Evolutionary conservation across 169 alveolate genomes (phyloP), one percentile per base, ranked within the genome.

Genomic region (Eimeria tenella): DNA sequence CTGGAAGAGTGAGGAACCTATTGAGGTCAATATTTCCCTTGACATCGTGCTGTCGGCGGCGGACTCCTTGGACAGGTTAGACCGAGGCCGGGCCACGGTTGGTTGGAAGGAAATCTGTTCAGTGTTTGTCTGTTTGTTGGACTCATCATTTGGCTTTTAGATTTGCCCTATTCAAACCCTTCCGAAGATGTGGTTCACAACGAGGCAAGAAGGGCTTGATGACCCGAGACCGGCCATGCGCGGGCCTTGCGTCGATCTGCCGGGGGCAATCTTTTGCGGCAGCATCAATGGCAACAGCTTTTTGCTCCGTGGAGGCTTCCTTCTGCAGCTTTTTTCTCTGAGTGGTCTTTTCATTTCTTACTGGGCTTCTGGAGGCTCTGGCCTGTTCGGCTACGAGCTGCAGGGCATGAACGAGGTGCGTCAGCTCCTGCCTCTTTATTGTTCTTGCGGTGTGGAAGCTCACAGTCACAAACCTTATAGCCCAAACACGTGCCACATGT

Each of bases 141-240:
- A 49, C 56, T 10, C 23, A 68, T 68, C 9, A 31, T 77, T 77
- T 53, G 6, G 65, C 65, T 52, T 19, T 50, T 77, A 77, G 77
- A 68, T 7, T 23, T 13, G 60, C 9, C 52, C 1, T 25, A 9
- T 31, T 23, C 31, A 21, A 6, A 15, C 13, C 8, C n/a, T 56
- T n/a, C 19, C 70, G 42, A 93, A 83, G 19, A 97, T 97, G 98
- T 97, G 98, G 98, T 95, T 96, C 90, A 95, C 98, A 17, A 97
- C 98, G n/a, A 95, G 98, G 91, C 97, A 96, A 97, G 98, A 97
- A 92, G 98, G 97, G 21, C 96, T 97, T 58, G 98, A 97, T 91
- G 98, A 97, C 94, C 97, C 97, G 31, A 95, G 97, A 89, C 98
- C 97, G 60, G 96, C 98, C 42, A 96, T 95, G 90, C 95, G 98